A percentile compares a stretch with the other conserved stretches of the same genome.
Evolutionary conservation across 2,329 filamentous ascomycete species (phyloP).

Genomic region (Aspergillus fumigatiaffinis): DNA sequence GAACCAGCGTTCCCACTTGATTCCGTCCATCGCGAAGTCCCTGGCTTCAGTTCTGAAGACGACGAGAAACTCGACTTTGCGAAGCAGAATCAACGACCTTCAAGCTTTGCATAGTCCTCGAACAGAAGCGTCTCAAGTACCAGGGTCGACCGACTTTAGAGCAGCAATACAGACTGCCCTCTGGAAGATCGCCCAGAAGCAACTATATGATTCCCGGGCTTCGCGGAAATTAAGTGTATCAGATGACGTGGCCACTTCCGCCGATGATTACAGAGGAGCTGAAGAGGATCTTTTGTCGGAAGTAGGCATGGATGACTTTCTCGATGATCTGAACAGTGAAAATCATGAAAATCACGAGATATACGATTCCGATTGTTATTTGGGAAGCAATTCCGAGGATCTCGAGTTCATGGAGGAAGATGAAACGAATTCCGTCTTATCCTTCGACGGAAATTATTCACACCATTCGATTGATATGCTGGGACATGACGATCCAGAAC

Average conservation of each 20-base stretch:
- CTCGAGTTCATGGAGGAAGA: background rate
- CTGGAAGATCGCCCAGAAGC: conserved; percentile 31
- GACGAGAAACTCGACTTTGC: conserved; percentile 12
- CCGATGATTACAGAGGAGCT: background rate
- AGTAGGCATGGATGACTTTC: background rate
- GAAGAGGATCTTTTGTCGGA: conserved; percentile 4
- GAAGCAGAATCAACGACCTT: conserved; percentile 11
- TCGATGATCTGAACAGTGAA: background rate
- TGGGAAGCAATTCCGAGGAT: conserved; percentile 2
- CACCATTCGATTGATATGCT: background rate
- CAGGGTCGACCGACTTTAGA: conserved; percentile 7
- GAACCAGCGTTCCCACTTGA: conserved; percentile 31
- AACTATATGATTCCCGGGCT: conserved; percentile 16
- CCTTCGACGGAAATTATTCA: background rate
- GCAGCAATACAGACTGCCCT: conserved; percentile 25
- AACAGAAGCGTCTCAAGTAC: background rate
- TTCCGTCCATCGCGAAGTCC: conserved; percentile 33
- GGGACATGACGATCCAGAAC: background rate
- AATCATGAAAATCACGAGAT: background rate
- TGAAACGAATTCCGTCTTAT: conserved; percentile 2
- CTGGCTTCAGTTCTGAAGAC: conserved; percentile 28
- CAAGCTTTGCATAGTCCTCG: background rate
- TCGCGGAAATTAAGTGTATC: conserved; percentile 6
- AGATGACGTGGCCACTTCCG: background rate
- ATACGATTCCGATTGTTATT: conserved; percentile 2